phyloP scores from a whole-genome alignment of 108 stramenopile species.

The Chaetoceros muelleri region DNA sequence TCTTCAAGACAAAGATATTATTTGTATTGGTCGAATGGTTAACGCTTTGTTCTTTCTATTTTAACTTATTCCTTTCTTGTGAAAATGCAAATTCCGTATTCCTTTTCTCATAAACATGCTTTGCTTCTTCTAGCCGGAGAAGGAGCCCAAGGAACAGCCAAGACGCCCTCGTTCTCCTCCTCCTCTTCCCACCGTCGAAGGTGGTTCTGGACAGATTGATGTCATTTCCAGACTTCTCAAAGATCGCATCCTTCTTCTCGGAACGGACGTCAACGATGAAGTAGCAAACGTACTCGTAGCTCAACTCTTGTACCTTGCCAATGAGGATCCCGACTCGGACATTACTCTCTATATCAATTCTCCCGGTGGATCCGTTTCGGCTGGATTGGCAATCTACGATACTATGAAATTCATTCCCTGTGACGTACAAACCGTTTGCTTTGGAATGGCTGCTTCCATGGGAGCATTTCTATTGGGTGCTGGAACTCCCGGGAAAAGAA shows the following conservation, averaged over 20 bases:
- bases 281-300: slow-evolving; percentile 81
- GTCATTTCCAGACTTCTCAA: slow-evolving; percentile 68
- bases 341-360: slow-evolving; percentile 89
- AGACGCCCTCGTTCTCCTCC: slow-evolving; percentile 32
- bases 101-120: neutral
- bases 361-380: slow-evolving; percentile 63
- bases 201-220: slow-evolving; percentile 60
- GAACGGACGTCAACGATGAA: slow-evolving; percentile 80
- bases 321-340: slow-evolving; percentile 71
- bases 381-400: slow-evolving; percentile 71
- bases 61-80: no score
- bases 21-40: no score
- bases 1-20: no score
- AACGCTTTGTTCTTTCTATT: no score
- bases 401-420: slow-evolving; percentile 83
- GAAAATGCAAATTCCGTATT: neutral
- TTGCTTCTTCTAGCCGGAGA: neutral
- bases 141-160: slow-evolving; percentile 15
- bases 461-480: slow-evolving; percentile 78
- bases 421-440: slow-evolving; percentile 78
- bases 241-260: slow-evolving; percentile 84
- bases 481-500: slow-evolving; percentile 78
- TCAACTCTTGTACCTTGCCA: slow-evolving; percentile 78
- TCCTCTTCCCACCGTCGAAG: slow-evolving; percentile 69
- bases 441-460: slow-evolving; percentile 84